Percentiles rank a stretch among this genome's conserved stretches.
phyloP scores from a whole-genome alignment of 2,329 filamentous ascomycete species.

The Hypoxylon sp. region DNA sequence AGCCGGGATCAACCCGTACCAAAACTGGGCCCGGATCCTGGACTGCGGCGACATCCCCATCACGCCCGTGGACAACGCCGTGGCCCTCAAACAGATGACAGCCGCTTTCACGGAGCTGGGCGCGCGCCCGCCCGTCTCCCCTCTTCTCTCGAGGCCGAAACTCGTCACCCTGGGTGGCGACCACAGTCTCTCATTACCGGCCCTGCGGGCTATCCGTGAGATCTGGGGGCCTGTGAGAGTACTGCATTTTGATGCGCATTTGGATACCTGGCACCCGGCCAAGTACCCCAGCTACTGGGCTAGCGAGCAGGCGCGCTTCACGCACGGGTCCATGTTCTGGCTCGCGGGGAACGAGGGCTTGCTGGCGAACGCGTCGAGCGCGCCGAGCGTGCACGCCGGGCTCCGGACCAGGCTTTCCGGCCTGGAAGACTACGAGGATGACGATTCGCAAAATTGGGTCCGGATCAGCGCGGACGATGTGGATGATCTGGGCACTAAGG shows the following conservation, averaged over 20 bases:
- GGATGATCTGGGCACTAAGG: conserved; percentile 81
- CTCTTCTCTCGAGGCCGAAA: conserved; percentile 61
- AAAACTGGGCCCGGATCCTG: conserved; percentile 78
- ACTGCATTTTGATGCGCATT: conserved; percentile 82
- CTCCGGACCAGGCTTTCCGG: conserved; percentile 82
- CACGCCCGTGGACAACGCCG: conserved; percentile 86
- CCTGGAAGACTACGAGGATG: conserved; percentile 78
- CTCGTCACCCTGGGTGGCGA: conserved; percentile 81
- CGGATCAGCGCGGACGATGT: conserved; percentile 89
- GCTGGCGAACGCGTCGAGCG: conserved; percentile 16
- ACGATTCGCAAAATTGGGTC: conserved; percentile 82
- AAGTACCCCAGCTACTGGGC: conserved; percentile 85
- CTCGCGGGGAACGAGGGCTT: conserved; percentile 85
- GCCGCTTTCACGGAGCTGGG: conserved; percentile 81
- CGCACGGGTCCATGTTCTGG: conserved; percentile 94
- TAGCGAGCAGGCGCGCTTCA: conserved; percentile 80
- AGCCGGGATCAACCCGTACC: conserved; percentile 86
- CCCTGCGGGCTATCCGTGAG: conserved; percentile 75
- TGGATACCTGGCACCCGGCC: conserved; percentile 88
- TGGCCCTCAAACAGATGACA: conserved; percentile 88
- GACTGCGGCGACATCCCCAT: conserved; percentile 95
- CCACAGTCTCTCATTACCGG: conserved; percentile 78
- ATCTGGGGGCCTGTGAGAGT: conserved; percentile 77
- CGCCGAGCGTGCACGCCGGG: conserved; percentile 83
- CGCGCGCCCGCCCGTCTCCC: conserved; percentile 55